Base-by-base conservation (phyloP, 2,329 filamentous ascomycete species). In the Ascochyta lentis region DNA sequence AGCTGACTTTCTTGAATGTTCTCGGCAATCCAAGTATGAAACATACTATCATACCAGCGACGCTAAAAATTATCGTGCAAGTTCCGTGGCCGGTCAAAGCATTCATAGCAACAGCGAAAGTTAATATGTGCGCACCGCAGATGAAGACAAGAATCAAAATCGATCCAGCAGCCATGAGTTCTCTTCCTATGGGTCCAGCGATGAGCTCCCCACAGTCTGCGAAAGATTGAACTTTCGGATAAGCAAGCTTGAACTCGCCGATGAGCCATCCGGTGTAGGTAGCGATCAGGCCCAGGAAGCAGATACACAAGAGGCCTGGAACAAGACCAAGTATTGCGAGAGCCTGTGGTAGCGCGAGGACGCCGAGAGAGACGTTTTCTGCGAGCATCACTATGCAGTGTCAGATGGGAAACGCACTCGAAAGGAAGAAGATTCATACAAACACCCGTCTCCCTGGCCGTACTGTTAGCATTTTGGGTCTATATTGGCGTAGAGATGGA, bases 121-220 rank as follows among this genome's bases (percentile, higher is more conserved):
- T 89, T 58, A 91, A 77, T 47, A 89, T 80, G 74, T 92, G 89
- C n/a, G 87, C 89, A 31, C 84, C 86, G 74, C 89, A 86, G 64
- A 89, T 83, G 75, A 91, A 89, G 51, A 88, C 76, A 35, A 91
- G 78, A 72, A 90, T 85, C 16, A 90, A 73, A 9, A 83, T 77
- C 64, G 89, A 87, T 60, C 83, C 86, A 59, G 78, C 74, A 23
- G 86, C 86, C 40, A 89, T 77, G 29, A 91, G 61, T 69, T 89
- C 85, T 58, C 86, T 83, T 1, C 86, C 87, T 35, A 84, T 77
- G 16, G 75, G 77, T 8, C 89, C 89, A 54, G 80, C 79, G 45
- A 91, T 77, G 43, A 90, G 78, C 40, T 82, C 78, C 2, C 86
- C 88, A 13, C 86, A 88, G 65, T 91, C 89, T 22, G 87, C 86